Evolutionary conservation across 148 eudicot species (phyloP), one percentile per base, ranked within the genome.

Genomic region (Persicaria maculosa): DNA sequence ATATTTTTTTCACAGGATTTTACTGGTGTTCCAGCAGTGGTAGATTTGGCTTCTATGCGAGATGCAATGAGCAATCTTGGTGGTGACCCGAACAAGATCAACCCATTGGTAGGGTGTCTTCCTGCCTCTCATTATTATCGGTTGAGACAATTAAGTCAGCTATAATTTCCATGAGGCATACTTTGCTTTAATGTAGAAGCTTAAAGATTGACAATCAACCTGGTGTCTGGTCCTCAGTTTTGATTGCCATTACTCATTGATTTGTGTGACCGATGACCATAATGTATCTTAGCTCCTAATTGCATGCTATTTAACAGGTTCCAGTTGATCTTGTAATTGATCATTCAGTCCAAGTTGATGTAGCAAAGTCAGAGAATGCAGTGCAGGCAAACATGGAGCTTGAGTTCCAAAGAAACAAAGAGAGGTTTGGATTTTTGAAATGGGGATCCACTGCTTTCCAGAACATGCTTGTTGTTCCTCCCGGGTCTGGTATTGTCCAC

Each of bases 391-490:
- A 86, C 78, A 84, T 86, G 86, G 89, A 86, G 68, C 88, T 86
- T 68, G 89, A 88, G 65, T 86, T 86, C 81, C 81, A 88, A 79
- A 88, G 92, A 57, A 88, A 86, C 80, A 84, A 80, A 79, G 89
- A 88, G 71, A 84, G 92, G 79, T 88, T 88, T 83, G 91, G 79
- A 52, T 88, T 88, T 59, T 82, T 88, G 14, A 88, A 88, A 77
- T 88, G 91, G 89, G 91, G 91, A 15, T 88, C 91, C 47, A 80
- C 73, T 68, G 91, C 89, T 36, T 88, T 88, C 79, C 80, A 72
- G 4, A 88, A 88, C 77, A 88, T 86, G 89, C 91, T 86, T 80
- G 91, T 88, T 40, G 91, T 88, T 75, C 91, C 91, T 62, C 91
- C 91, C 0, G 91, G 91, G 40, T 88, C 91, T 72, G 91, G 91